Evolutionary conservation across 805 yeast species (phyloP), one percentile per base, ranked within the genome.

Genomic region (Pachysolen tannophilus): DNA sequence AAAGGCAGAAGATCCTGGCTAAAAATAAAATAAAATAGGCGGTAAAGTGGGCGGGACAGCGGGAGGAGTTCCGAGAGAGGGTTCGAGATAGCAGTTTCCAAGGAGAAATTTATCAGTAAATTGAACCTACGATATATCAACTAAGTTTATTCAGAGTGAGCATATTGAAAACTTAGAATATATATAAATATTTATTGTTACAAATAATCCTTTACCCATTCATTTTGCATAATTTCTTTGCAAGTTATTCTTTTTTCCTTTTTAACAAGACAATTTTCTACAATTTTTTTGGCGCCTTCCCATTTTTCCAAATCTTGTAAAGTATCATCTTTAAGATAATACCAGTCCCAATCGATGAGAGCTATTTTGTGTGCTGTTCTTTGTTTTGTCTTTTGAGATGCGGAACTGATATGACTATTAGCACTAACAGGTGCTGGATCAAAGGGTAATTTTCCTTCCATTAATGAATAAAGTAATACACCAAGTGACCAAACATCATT

Each of bases 401-500:
- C 61, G 1, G 65, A 63, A 6, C 65, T 55, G 3, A 65, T 49
- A 20, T 50, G 46, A 7, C 40, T 35, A 9, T 43, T 38, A 13
- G 64, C 60, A 28, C 64, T 60, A 31, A 63, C 61, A 2, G 87
- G 88, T 2, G 88, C 80, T 3, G 84, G 75, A 52, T 92, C 99
- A 62, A 92, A 92, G 4, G 99, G 99, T 32, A 92, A 62, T 38
- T 96, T 56, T 28, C 85, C 78, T 49, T 92, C 98, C 47, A 92
- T 55, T 19, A 90, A 60, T 1, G 94, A 75, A 50, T 87, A 92
- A 1, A 88, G 58, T n/a, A 88, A 63, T 3, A 92, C 97, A 2
- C 98, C 98, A 8, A 88, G 56, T 2, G 97, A 85, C 99, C 99
- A 92, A 14, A 88, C 66, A 55, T 92, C 99, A 32, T 92, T 81